Conservation (phyloP, 345 rosid species). For the Mangifera indica region DNA sequence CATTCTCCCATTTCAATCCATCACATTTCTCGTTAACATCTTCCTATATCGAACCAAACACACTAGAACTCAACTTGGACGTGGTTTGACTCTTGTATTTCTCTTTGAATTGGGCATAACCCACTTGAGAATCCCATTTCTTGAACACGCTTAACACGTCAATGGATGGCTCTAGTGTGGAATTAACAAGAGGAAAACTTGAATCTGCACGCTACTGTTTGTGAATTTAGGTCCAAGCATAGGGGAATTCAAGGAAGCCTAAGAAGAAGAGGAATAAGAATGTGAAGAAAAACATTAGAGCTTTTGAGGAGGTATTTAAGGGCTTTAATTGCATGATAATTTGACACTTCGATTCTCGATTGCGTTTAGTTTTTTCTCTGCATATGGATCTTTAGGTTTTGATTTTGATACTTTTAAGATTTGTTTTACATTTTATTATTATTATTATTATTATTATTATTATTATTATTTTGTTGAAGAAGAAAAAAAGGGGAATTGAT, state of each 20-base stretch:
- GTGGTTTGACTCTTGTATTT: conserved; percentile 25
- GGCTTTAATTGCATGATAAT: conserved; percentile 61
- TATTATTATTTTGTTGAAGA: too few relatives aligned
- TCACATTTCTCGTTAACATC: conserved; percentile 30
- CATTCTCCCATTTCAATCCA: conserved; percentile 59
- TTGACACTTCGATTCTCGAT: too few relatives aligned
- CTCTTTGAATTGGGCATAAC: conserved; percentile 66
- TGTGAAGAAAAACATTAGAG: conserved; percentile 62
- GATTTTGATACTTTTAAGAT: too few relatives aligned
- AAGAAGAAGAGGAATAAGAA: conserved; percentile 69
- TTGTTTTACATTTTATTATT: too few relatives aligned
- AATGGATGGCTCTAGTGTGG: conserved; percentile 50
- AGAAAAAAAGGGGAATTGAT: too few relatives aligned
- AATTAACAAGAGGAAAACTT: conserved; percentile 11
- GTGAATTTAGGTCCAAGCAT: conserved; percentile 39
- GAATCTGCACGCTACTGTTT: conserved; percentile 10
- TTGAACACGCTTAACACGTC: conserved; percentile 51
- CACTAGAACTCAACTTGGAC: conserved; percentile 35
- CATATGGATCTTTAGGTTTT: neutral
- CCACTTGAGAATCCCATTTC: conserved; percentile 82
- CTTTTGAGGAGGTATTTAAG: conserved; percentile 42
- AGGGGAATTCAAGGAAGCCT: conserved; percentile 75
- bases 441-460: too few relatives aligned
- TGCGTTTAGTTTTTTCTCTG: neutral
- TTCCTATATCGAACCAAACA: conserved; percentile 57